Evolutionary conservation across 805 yeast genomes (phyloP).

Genomic region (Helenozyma baotianmanensis): DNA sequence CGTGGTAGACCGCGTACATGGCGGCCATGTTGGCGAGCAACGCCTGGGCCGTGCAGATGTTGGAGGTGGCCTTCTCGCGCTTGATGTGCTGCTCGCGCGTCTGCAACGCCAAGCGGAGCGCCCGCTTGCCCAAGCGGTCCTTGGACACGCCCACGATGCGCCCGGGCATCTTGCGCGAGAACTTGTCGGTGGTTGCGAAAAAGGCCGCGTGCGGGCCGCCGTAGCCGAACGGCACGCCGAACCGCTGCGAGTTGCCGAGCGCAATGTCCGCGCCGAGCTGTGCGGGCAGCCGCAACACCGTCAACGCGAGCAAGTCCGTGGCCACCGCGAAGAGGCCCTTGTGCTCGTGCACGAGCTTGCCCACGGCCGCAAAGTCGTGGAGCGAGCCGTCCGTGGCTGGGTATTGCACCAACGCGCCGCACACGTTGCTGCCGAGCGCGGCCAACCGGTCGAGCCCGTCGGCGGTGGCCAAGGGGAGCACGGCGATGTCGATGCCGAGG

Average conservation of each 20-base stretch:
- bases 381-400: constrained; percentile 79
- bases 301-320: constrained; percentile 87
- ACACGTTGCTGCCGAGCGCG: constrained; percentile 35
- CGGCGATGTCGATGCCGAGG: constrained; percentile 59
- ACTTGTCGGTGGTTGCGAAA: constrained; percentile 77
- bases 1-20: constrained; percentile 94
- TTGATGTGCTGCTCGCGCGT: constrained; percentile 98
- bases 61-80: constrained; percentile 96
- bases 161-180: constrained; percentile 94
- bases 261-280: constrained; percentile 89
- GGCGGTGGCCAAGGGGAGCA: constrained; percentile 48
- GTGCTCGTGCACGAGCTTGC: constrained; percentile 60
- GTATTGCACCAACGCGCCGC: constrained; percentile 87
- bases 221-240: constrained; percentile 96
- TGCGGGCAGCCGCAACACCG: constrained; percentile 79
- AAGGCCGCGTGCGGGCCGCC: constrained; percentile 99
- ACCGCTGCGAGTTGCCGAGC: constrained; percentile 88
- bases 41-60: constrained; percentile 98
- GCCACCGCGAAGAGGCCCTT: constrained; percentile 83
- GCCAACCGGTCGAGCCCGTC: constrained; percentile 26
- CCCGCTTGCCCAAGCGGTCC: constrained; percentile 87
- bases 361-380: constrained; percentile 47
- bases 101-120: constrained; percentile 88
- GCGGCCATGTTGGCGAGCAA: constrained; percentile 92
- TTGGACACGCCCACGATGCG: constrained; percentile 90